Base-by-base conservation (phyloP, 495 filamentous ascomycete genomes). In the Oleoguttula mirabilis region DNA sequence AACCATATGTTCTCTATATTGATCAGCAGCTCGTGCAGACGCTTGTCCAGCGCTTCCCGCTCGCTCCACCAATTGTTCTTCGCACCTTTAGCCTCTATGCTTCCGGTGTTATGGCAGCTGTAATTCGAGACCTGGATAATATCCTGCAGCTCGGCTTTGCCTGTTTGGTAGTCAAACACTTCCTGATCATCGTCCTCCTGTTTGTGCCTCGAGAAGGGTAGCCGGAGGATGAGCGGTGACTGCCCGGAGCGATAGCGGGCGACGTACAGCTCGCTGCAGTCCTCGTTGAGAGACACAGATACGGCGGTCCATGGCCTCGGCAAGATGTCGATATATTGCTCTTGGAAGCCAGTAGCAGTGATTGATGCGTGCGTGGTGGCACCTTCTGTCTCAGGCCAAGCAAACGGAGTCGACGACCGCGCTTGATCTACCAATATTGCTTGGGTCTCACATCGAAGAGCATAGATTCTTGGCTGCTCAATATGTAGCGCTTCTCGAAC, bases 1-100 rank as follows among this genome's bases (percentile, higher is more conserved):
- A 98, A 76, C 90, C 90, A 98, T 27, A 88, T 75, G 37, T 80
- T 77, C 55, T 96, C 88, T 30, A 98, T 84, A 43, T 82, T 88
- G 20, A 75, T 65, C 19, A 96, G 69, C 2, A 96, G 69, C 35
- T 82, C 82, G 47, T 74, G 77, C 35, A 98, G 63, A 3, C 82
- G 77, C 12, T 65, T 58, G 58, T 98, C 88, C 16, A 98, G 66
- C 4, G 72, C 68, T 59, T 88, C 79, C 11, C 90, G 75, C 48
- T 80, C 77, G 11, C 72, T 74, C 90, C 90, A 98, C 90, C 90
- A 98, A 25, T 75, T 74, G 21, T 69, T 71, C 65, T 82, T 90
- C 30, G 70, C 70, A 11, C 69, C 67, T 47, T 73, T 76, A 21
- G 68, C 61, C 2, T 62, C 73, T 48, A 79, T 68, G 38, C 73